phyloP scores from a whole-genome alignment of 2,329 filamentous ascomycete species.

The Trichoderma semiorbis region DNA sequence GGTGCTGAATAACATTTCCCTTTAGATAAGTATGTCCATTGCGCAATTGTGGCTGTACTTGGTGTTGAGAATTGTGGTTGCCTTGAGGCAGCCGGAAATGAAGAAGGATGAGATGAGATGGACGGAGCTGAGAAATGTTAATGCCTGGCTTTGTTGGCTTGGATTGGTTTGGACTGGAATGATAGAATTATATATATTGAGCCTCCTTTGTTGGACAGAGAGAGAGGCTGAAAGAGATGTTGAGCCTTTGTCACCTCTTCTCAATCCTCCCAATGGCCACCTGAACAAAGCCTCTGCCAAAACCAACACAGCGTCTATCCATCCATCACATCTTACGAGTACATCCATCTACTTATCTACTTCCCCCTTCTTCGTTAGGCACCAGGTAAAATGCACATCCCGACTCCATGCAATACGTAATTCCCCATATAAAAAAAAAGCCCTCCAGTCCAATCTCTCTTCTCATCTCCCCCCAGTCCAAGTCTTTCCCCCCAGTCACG shows the following conservation, averaged over 20 bases:
- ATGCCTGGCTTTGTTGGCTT: background rate
- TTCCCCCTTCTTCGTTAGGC: background rate
- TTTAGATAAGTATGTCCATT: background rate
- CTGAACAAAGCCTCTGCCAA: background rate
- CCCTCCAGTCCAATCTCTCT: background rate
- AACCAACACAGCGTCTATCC: background rate
- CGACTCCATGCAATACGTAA: slow-evolving; percentile 11
- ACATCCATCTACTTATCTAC: background rate
- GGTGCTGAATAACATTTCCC: too few relatives aligned
- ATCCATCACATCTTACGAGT: background rate
- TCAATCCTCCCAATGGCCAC: background rate
- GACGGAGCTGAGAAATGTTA: background rate
- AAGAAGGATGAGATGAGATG: background rate
- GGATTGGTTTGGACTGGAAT: background rate
- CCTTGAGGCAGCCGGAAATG: slow-evolving; percentile 12
- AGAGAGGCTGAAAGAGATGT: background rate
- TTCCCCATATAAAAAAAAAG: slow-evolving; percentile 6
- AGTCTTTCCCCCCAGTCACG: background rate
- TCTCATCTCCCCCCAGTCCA: background rate
- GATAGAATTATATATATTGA: background rate
- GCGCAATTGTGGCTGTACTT: background rate
- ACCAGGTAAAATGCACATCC: background rate
- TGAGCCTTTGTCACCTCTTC: background rate
- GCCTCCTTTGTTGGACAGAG: background rate
- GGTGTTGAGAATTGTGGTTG: background rate